Evolutionary conservation across 768 basidiomycete genomes (phyloP).

Genomic region (Pisolithus orientalis): DNA sequence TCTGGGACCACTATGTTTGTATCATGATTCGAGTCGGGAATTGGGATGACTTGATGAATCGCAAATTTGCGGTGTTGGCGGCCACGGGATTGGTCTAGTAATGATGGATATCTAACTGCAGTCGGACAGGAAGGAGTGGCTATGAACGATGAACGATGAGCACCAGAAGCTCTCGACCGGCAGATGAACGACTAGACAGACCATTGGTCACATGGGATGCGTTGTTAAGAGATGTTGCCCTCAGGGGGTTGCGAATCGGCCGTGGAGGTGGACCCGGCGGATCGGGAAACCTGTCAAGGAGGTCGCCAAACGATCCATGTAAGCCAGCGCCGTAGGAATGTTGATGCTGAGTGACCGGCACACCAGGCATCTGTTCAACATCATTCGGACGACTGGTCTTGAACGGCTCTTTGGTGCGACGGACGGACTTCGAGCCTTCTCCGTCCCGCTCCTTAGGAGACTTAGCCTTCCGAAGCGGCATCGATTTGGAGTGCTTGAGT

Average conservation of each 20-base stretch:
- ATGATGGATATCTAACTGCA: not conserved
- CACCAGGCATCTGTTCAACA: constrained; percentile 1
- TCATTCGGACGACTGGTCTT: constrained; percentile 4
- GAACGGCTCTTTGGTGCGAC: constrained; percentile 9
- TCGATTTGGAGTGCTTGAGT: constrained; percentile 10
- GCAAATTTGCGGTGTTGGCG: not conserved
- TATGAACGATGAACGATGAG: constrained; percentile 5
- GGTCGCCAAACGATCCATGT: not conserved
- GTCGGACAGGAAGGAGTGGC: constrained; percentile 7
- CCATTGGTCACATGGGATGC: not conserved
- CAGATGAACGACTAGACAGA: not conserved
- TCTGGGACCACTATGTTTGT: no score
- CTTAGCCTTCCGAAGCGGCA: constrained; percentile 4
- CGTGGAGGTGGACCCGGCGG: constrained; percentile 2
- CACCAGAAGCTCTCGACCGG: not conserved
- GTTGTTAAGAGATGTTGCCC: constrained; percentile 1
- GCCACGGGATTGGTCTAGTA: not conserved
- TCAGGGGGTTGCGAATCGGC: constrained; percentile 3
- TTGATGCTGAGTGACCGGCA: not conserved
- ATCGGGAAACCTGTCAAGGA: constrained; percentile 5
- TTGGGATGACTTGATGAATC: not conserved
- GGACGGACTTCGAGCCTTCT: constrained; percentile 2
- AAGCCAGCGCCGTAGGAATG: not conserved
- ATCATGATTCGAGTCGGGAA: not conserved
- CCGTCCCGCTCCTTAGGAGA: not conserved